Base-by-base conservation (phyloP, 2,329 filamentous ascomycete genomes). In the Talaromyces sp. region DNA sequence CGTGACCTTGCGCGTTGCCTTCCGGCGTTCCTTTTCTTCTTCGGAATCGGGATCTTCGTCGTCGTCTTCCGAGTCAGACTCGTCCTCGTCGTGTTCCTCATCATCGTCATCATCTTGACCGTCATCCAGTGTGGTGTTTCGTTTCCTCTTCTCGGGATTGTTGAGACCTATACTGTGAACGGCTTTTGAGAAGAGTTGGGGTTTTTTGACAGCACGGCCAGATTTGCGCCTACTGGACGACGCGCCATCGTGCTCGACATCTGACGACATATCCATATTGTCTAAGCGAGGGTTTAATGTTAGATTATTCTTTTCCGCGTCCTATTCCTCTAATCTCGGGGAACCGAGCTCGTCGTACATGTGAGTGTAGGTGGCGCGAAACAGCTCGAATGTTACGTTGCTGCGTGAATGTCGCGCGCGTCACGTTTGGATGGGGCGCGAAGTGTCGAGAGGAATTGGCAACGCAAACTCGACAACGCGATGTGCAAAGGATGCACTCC, bases 71-170 rank as follows among this genome's bases (percentile, higher is more conserved):
- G 74, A 71, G 36, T 75, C 75, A 0, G 72, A 73, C 57, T 66
- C 70, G 44, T 73, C 68, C 8, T 68, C 68, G 14, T 69, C 64
- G 44, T 70, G 68, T 5, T 69, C 67, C 16, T 67, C 66, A 33
- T 71, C 70, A 47, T 68, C 70, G 30, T 75, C 71, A 10, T 77
- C 73, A 14, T 75, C 71, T 5, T 74, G 72, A n/a, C 68, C 68
- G 33, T 67, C 70, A 14, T 75, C 72, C 42, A 70, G 73, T 53
- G 72, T 69, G n/a, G 71, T 65, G n/a, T 65, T 68, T 62, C 80
- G 77, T 71, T 85, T 85, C 64, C 83, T 79, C 71, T 85, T 85
- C 12, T 73, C 66, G 60, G 72, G 66, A 34, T 66, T 68, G 61
- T 57, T 67, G 62, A 18, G 73, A 63, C 61, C 65, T 66, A 66